Percentiles rank a stretch among this genome's conserved stretches.
These are phyloP conservation scores for Petunia secreta DNA, from an alignment of 257 asterid species.

Conservation along the genomic window DNA sequence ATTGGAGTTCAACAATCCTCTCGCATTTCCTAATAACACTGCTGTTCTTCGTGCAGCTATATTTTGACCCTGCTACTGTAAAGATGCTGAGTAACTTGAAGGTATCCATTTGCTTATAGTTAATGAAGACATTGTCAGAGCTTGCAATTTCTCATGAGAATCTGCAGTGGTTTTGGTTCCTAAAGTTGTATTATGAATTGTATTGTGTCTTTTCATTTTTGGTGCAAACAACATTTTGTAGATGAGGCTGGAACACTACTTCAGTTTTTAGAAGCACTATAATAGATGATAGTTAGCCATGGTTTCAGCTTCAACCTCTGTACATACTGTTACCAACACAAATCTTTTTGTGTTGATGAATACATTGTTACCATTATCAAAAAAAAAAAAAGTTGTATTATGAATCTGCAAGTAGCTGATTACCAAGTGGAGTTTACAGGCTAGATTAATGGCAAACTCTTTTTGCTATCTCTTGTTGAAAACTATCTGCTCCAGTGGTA, in stretches of 20 bases:
- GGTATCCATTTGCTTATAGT: constrained; percentile 48
- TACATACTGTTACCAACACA: no score
- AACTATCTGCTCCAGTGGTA: not conserved
- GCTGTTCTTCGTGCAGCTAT: constrained; percentile 59
- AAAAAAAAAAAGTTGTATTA: not conserved
- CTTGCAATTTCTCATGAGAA: not conserved
- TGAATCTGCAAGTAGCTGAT: constrained; percentile 15
- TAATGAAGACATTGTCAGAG: not conserved
- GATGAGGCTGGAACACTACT: no score
- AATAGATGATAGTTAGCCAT: no score
- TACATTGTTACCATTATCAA: no score
- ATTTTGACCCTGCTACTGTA: constrained; percentile 97
- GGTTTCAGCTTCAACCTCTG: no score
- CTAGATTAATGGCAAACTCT: constrained; percentile 15
- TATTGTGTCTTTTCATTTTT: no score
- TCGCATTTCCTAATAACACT: constrained; percentile 21
- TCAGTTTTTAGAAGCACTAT: no score
- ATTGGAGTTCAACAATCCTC: not conserved
- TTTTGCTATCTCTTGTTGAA: not conserved
- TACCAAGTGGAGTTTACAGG: not conserved
- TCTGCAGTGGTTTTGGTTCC: not conserved
- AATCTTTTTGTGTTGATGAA: no score
- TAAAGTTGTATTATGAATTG: not conserved
- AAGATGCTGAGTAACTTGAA: constrained; percentile 99
- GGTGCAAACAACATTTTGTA: no score